Percentiles rank a stretch among this genome's conserved stretches.
Conservation (phyloP, 208 protist species). For the Blechomonas ayalai region DNA sequence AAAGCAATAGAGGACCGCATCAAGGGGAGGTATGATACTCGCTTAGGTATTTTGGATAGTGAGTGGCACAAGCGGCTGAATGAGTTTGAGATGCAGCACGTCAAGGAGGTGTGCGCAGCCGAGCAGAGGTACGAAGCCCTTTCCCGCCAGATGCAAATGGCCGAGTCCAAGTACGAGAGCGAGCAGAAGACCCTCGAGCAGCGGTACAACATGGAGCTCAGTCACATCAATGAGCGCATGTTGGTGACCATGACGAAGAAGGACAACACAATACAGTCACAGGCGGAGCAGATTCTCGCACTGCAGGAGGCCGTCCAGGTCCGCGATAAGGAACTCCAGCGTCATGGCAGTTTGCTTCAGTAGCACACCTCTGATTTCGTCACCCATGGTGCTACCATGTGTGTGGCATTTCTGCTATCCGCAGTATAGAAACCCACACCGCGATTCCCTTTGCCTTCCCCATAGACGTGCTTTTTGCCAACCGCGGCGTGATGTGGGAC, state of each 20-base stretch:
- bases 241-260: slow-evolving; percentile 71
- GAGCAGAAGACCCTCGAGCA: slow-evolving; percentile 61
- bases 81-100: slow-evolving; percentile 51
- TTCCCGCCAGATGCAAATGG: slow-evolving; percentile 20
- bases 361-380: too few relatives aligned
- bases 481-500: too few relatives aligned
- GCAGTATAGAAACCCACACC: too few relatives aligned
- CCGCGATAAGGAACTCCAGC: slow-evolving; percentile 63
- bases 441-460: too few relatives aligned
- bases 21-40: slow-evolving; percentile 32
- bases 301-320: slow-evolving; percentile 66
- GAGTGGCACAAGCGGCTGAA: slow-evolving; percentile 64
- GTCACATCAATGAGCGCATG: slow-evolving; percentile 74
- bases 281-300: slow-evolving; percentile 54
- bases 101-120: slow-evolving; percentile 36
- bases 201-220: slow-evolving; percentile 66
- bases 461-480: too few relatives aligned
- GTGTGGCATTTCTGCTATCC: too few relatives aligned
- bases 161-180: slow-evolving; percentile 31
- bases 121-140: slow-evolving; percentile 34
- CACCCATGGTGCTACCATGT: too few relatives aligned
- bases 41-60: slow-evolving; percentile 47
- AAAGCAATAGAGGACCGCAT: slow-evolving; percentile 49
- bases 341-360: slow-evolving; percentile 45
- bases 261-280: slow-evolving; percentile 61